Conservation (phyloP, 305 asterid species). For the Fraxinus baroniana region DNA sequence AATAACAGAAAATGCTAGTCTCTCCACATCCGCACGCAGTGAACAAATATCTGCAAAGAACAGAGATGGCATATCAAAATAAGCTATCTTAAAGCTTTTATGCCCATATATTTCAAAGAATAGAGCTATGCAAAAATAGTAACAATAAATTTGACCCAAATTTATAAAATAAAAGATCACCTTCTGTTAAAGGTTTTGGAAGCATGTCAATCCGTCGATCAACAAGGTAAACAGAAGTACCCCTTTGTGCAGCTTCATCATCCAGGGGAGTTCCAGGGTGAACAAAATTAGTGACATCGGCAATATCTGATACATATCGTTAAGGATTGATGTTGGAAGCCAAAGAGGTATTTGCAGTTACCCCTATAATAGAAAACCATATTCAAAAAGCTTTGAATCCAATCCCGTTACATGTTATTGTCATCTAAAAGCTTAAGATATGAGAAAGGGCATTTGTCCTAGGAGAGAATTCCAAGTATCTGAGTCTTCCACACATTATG, state of each 20-base stretch:
- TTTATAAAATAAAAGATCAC: conserved; percentile 33
- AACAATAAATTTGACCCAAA: background rate
- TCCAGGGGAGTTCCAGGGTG: conserved; percentile 92
- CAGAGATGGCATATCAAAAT: conserved; percentile 9
- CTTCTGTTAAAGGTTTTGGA: conserved; percentile 99
- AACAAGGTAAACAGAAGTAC: conserved; percentile 98
- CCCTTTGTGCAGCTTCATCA: conserved; percentile 97
- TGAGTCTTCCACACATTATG: conserved; percentile 12
- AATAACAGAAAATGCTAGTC: conserved; percentile 93
- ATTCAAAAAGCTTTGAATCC: background rate
- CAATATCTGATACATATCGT: conserved; percentile 69
- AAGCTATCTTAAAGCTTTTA: background rate
- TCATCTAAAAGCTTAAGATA: conserved; percentile 16
- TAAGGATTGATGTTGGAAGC: conserved; percentile 44
- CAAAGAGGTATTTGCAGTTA: background rate
- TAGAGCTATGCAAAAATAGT: conserved; percentile 22
- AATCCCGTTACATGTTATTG: background rate
- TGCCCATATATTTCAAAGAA: conserved; percentile 13
- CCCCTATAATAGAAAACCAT: background rate
- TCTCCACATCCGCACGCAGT: conserved; percentile 89
- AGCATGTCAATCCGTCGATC: conserved; percentile 99
- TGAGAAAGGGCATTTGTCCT: background rate
- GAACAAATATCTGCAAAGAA: conserved; percentile 87
- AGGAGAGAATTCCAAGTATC: background rate
- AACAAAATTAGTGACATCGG: conserved; percentile 98